A percentile compares a stretch with the other conserved stretches of the same genome.
Evolutionary conservation across 1,284 basidiomycete genomes (phyloP).

Genomic region (Schizopora paradoxa): DNA sequence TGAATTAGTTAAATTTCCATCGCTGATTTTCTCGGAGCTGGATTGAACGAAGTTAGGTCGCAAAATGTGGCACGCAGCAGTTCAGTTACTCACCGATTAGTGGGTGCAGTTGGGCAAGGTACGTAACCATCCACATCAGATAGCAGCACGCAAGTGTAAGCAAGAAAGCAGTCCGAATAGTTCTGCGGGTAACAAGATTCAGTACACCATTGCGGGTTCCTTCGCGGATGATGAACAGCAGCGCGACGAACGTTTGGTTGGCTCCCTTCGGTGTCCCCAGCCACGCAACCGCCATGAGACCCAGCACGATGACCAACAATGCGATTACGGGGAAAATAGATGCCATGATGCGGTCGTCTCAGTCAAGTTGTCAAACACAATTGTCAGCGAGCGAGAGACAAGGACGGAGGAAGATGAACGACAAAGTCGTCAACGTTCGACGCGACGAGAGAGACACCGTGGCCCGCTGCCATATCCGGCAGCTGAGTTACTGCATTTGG

Average conservation of each 20-base stretch:
- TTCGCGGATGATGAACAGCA: constrained; percentile 6
- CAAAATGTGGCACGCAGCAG: too few species aligned
- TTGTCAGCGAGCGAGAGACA: too few species aligned
- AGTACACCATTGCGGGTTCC: too few species aligned
- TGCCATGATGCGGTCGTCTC: constrained; percentile 49
- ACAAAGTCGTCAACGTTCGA: too few species aligned
- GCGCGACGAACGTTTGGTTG: constrained; percentile 72
- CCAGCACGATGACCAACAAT: constrained; percentile 50
- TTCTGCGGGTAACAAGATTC: constrained; percentile 39
- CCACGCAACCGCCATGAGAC: constrained; percentile 61
- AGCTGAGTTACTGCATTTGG: too few species aligned
- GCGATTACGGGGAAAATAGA: constrained; percentile 52
- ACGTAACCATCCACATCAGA: constrained; percentile 93
- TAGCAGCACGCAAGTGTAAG: constrained; percentile 79
- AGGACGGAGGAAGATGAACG: too few species aligned
- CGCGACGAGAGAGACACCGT: too few species aligned
- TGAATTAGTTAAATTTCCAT: too few species aligned
- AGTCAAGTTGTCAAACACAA: too few species aligned
- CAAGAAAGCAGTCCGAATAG: constrained; percentile 74
- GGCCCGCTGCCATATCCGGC: too few species aligned
- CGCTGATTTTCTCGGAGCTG: too few species aligned
- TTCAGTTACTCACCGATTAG: constrained; percentile 78
- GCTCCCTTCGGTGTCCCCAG: constrained; percentile 78
- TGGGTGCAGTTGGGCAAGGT: constrained; percentile 87
- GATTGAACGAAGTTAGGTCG: too few species aligned